Evolutionary conservation across 2,329 filamentous ascomycete genomes (phyloP).

Genomic region (Ophiostoma triangulosporum): DNA sequence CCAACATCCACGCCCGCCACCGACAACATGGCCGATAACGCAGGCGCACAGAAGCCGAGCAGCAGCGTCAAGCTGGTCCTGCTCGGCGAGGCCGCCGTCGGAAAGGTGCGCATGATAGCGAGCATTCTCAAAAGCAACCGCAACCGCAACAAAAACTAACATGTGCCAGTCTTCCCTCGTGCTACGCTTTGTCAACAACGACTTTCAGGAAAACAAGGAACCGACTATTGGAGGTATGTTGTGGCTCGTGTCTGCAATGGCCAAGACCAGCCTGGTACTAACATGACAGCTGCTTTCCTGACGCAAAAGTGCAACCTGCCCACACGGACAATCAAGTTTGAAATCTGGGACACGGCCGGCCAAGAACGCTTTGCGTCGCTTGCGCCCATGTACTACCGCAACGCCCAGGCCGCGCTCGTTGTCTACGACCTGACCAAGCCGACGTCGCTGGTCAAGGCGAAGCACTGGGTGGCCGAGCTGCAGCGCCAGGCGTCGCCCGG

Average conservation of each 20-base stretch:
- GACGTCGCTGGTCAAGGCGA: conserved; percentile 87
- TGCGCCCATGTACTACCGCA: conserved; percentile 99
- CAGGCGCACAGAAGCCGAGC: conserved; percentile 67
- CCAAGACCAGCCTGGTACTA: neutral
- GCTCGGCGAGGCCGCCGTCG: conserved; percentile 91
- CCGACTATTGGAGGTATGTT: conserved; percentile 88
- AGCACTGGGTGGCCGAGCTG: conserved; percentile 96
- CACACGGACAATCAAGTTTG: conserved; percentile 80
- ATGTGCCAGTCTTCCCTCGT: conserved; percentile 73
- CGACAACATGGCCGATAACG: conserved; percentile 54
- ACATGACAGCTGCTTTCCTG: conserved; percentile 68
- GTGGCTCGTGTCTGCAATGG: neutral
- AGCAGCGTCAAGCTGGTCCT: conserved; percentile 99
- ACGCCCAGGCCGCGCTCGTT: conserved; percentile 91
- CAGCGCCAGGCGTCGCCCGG: conserved; percentile 91
- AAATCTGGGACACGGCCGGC: conserved; percentile 97
- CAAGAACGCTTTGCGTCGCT: conserved; percentile 95
- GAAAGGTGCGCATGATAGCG: conserved; percentile 55
- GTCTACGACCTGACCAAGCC: conserved; percentile 98
- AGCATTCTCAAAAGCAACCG: neutral
- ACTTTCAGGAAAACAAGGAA: conserved; percentile 99
- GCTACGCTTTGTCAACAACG: conserved; percentile 96
- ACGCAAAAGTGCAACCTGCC: conserved; percentile 98
- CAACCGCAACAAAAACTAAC: neutral
- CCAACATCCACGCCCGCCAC: neutral